Evolutionary conservation across 257 asterid species (phyloP).

Genomic region (Anisodus tanguticus): DNA sequence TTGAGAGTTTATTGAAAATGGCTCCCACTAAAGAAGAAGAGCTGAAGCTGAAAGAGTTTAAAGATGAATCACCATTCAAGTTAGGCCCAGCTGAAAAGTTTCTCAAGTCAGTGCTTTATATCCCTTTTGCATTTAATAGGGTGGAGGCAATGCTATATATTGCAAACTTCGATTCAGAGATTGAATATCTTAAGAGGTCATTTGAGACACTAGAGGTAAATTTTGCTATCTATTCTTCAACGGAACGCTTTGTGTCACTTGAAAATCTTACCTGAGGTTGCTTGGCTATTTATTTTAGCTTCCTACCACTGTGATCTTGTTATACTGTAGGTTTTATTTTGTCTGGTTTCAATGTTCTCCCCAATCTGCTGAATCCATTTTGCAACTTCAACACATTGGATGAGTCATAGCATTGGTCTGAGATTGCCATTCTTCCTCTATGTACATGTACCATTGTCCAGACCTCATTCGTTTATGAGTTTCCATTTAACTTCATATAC

Average conservation of each 20-base stretch:
- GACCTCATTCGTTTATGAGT: background rate
- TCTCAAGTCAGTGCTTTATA: constrained; percentile 68
- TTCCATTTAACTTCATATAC: background rate
- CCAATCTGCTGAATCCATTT: background rate
- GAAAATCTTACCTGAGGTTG: background rate
- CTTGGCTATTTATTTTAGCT: constrained; percentile 6
- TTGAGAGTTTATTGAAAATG: constrained; percentile 78
- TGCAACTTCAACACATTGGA: background rate
- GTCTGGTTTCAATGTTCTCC: background rate
- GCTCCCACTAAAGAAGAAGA: constrained; percentile 85
- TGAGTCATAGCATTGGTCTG: background rate
- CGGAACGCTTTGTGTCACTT: background rate
- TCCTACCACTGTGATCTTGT: background rate
- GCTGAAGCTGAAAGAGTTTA: constrained; percentile 60
- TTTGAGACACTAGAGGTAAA: constrained; percentile 80
- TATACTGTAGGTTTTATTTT: background rate
- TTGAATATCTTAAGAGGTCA: constrained; percentile 74
- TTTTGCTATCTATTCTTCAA: background rate
- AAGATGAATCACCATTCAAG: constrained; percentile 65
- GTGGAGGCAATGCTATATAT: constrained; percentile 82
- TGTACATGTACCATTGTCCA: background rate
- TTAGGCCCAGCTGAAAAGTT: constrained; percentile 81
- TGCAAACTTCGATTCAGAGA: constrained; percentile 68
- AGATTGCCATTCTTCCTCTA: background rate
- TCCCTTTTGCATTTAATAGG: constrained; percentile 85